A percentile compares a stretch with the other conserved stretches of the same genome.
These are phyloP conservation scores for Cladosporium sp. DNA, from an alignment of 2,329 filamentous ascomycete species.

Conservation along the genomic window DNA sequence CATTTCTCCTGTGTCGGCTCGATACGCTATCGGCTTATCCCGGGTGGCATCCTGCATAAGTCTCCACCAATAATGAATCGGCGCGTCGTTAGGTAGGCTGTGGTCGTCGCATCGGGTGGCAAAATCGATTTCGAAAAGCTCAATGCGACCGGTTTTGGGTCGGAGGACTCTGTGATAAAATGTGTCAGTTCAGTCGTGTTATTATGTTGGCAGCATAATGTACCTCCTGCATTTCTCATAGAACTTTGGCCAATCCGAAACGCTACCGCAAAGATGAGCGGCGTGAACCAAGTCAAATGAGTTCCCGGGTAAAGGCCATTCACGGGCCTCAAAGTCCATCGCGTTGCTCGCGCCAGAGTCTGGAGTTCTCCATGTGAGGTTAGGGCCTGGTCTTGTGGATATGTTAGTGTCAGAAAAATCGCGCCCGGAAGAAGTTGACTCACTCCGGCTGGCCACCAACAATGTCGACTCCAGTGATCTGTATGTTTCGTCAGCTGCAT, in stretches of 20 bases:
- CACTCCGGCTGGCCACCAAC: slow-evolving; percentile 10
- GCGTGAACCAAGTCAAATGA: slow-evolving; percentile 82
- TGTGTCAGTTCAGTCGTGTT: neutral
- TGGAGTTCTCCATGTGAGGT: slow-evolving; percentile 15
- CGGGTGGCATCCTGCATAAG: slow-evolving; percentile 65
- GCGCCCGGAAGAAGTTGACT: neutral
- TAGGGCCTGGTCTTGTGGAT: neutral
- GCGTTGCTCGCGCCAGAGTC: slow-evolving; percentile 17
- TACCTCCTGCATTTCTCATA: neutral
- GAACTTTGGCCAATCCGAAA: slow-evolving; percentile 59
- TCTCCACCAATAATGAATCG: slow-evolving; percentile 64
- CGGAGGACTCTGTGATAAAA: slow-evolving; percentile 59
- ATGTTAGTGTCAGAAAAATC: neutral
- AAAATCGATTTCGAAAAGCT: slow-evolving; percentile 88
- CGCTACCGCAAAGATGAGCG: slow-evolving; percentile 71
- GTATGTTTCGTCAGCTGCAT: neutral
- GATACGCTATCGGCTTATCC: slow-evolving; percentile 62
- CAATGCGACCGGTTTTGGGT: slow-evolving; percentile 65
- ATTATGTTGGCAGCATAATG: neutral
- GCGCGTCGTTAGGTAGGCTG: slow-evolving; percentile 49
- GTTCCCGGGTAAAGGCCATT: slow-evolving; percentile 63
- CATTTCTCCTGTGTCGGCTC: slow-evolving; percentile 51
- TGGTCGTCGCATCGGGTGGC: slow-evolving; percentile 67
- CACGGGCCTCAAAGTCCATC: slow-evolving; percentile 72
- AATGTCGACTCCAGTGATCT: slow-evolving; percentile 27